Conservation (phyloP, 352 stramenopile species). For the Globisporangium okanoganense region DNA sequence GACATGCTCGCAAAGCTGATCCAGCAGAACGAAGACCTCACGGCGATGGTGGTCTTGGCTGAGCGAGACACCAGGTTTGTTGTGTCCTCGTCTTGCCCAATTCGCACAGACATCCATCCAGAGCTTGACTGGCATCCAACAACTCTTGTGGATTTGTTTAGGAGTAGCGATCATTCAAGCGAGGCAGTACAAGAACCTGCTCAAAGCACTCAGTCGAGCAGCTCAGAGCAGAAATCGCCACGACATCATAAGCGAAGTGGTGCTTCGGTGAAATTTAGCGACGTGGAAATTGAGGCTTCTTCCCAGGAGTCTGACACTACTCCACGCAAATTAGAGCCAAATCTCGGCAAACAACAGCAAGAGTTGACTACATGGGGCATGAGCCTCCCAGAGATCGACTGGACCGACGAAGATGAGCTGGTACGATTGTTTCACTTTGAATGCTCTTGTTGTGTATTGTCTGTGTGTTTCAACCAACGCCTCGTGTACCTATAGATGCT, state of each 20-base stretch:
- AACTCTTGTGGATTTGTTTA: background rate
- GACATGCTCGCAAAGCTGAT: slow-evolving; percentile 16
- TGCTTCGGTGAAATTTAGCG: background rate
- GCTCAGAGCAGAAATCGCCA: background rate
- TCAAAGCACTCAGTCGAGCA: slow-evolving; percentile 2
- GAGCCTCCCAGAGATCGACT: slow-evolving; percentile 39
- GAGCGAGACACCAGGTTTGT: slow-evolving; percentile 11
- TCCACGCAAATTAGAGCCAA: background rate
- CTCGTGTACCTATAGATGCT: slow-evolving; percentile 19
- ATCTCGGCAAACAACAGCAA: background rate
- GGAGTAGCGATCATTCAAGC: background rate
- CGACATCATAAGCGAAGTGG: background rate
- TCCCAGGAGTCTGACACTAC: background rate
- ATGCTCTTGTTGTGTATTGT: background rate
- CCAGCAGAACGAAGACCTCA: slow-evolving; percentile 31
- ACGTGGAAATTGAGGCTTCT: background rate
- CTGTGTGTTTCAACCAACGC: background rate
- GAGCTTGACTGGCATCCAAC: background rate
- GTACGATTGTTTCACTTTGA: slow-evolving; percentile 12
- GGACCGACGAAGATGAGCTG: slow-evolving; percentile 55
- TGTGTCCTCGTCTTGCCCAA: too few relatives aligned
- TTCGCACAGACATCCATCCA: too few relatives aligned
- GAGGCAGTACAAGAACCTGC: background rate
- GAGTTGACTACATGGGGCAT: background rate
- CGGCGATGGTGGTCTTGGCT: slow-evolving; percentile 12